Conservation (phyloP, 1,139 yeast species). For the Debaryomyces psychrophilus region DNA sequence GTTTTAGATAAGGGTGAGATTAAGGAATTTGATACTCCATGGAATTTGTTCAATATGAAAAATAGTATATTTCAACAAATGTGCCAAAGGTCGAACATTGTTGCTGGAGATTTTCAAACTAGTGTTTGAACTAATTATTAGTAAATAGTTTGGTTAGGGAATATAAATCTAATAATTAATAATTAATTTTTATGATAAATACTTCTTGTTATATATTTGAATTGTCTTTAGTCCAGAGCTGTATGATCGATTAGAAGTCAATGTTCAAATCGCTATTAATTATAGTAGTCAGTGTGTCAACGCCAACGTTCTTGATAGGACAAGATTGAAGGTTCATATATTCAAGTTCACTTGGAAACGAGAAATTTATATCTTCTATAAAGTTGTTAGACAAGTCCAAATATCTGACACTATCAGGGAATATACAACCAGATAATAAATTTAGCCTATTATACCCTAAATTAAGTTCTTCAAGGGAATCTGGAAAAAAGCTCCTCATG, state of each 20-base stretch:
- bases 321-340: slow-evolving; percentile 6
- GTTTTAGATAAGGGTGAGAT: slow-evolving; percentile 68
- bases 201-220: neutral
- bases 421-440: neutral
- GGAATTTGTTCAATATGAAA: slow-evolving; percentile 36
- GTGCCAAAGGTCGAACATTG: slow-evolving; percentile 58
- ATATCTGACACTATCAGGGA: slow-evolving; percentile 6
- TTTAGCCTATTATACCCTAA: slow-evolving; percentile 10
- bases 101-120: slow-evolving; percentile 22
- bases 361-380: slow-evolving; percentile 9
- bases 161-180: neutral
- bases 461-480: neutral
- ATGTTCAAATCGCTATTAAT: neutral
- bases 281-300: slow-evolving; percentile 2
- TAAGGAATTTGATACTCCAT: slow-evolving; percentile 61
- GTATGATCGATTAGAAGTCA: neutral
- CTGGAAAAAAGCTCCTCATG: slow-evolving; percentile 5
- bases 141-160: neutral
- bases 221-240: too few relatives aligned
- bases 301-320: neutral
- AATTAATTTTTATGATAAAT: neutral
- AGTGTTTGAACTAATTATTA: too few relatives aligned
- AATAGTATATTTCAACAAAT: slow-evolving; percentile 45
- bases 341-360: slow-evolving; percentile 6
- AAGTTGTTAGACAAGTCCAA: slow-evolving; percentile 10